Base-by-base conservation (phyloP, 306 rosid species). In the Begonia fuchsioides region DNA sequence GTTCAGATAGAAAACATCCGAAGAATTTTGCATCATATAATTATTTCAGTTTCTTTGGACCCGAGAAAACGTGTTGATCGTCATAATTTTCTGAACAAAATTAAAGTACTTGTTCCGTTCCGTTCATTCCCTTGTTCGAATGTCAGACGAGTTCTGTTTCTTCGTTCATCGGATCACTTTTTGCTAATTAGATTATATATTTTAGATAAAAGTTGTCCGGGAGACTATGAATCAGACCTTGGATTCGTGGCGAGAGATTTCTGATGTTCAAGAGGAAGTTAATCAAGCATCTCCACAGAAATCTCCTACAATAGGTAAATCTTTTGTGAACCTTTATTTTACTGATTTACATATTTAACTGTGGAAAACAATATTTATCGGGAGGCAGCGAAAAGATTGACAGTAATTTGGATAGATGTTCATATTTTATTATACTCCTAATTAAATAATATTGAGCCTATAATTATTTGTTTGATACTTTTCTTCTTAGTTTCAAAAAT, bases 161-260 rank as follows among this genome's bases (percentile, higher is more conserved):
- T 26, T 26, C 7, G 35, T 26, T 26, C 35, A 26, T 26, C 35
- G 1, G 35, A 26, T 26, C 5, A 4, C 35, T 26, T 26, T 20
- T 40, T 32, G 11, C 43, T 11, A 19, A 20, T 43, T 43, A 58
- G 15, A 41, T 15, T 50, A 53, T 26, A 39, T 58, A 52, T 64
- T 38, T 53, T 76, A 92, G 98, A 87, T 92, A 44, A 92, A 92
- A 76, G 73, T 86, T 15, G 98, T 92, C 13, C 66, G 96, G 43
- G 96, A 92, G 60, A 79, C 81, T 13, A 85, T 92, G 96, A 92
- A 79, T 60, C 74, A 74, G 11, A 60, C 86, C 17, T 72, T 85
- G 78, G 93, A 79, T 63, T 53, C 59, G 56, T 92, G 98, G 98
- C 77, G 77, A 75, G 80, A 73, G 49, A 68, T 85, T 19, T 11